Evolutionary conservation across 2,329 filamentous ascomycete genomes (phyloP).

Genomic region (Dichotomopilus funicola): DNA sequence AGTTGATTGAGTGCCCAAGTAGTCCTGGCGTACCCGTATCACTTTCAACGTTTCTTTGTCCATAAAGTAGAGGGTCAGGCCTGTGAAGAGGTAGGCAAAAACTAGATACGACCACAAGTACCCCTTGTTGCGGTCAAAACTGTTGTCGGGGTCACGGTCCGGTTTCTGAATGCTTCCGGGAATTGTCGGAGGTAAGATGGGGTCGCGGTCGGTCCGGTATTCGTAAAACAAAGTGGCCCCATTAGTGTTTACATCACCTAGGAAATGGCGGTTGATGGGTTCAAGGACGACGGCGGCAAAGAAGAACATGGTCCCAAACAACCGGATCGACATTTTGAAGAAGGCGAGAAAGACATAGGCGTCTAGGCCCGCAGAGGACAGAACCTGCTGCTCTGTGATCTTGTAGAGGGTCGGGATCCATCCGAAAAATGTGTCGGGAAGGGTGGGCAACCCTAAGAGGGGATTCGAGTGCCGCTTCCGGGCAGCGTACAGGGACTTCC

Average conservation of each 20-base stretch:
- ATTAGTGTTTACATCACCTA: conserved; percentile 19
- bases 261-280: conserved; percentile 72
- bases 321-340: conserved; percentile 89
- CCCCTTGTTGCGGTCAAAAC: conserved; percentile 32
- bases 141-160: conserved; percentile 25
- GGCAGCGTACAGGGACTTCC: conserved; percentile 85
- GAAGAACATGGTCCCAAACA: conserved; percentile 72
- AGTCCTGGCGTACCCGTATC: conserved; percentile 80
- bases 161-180: neutral
- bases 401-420: conserved; percentile 85
- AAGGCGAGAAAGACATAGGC: conserved; percentile 94
- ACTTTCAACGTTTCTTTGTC: conserved; percentile 77
- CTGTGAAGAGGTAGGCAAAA: conserved; percentile 92
- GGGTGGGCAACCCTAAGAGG: conserved; percentile 58
- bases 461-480: conserved; percentile 67
- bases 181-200: neutral
- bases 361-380: conserved; percentile 86
- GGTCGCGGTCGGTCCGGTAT: conserved; percentile 5
- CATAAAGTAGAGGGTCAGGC: conserved; percentile 73
- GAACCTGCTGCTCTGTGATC: conserved; percentile 82
- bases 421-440: conserved; percentile 80
- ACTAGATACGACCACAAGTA: conserved; percentile 90
- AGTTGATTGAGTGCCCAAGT: conserved; percentile 89
- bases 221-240: conserved; percentile 12
- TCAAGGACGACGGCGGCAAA: conserved; percentile 75